Evolutionary conservation across 495 filamentous ascomycete species (phyloP).

Genomic region (Darksidea phi): DNA sequence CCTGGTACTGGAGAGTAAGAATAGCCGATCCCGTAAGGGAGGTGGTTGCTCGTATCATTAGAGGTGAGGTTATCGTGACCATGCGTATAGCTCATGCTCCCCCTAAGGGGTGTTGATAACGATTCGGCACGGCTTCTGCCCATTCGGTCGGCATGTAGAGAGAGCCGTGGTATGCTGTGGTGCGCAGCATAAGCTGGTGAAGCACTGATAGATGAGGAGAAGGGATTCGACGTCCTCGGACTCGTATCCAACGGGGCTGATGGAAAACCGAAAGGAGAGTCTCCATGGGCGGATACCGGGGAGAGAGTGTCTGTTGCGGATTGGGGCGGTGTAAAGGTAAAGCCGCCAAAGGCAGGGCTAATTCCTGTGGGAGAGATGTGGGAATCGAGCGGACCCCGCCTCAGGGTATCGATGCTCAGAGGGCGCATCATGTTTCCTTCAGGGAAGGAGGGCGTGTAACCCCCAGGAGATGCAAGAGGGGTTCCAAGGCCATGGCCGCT

Average conservation of each 20-base stretch:
- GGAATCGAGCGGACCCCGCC: slow-evolving; percentile 53
- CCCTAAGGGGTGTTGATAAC: slow-evolving; percentile 40
- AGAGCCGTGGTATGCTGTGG: slow-evolving; percentile 40
- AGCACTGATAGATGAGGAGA: slow-evolving; percentile 31
- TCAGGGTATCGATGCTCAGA: slow-evolving; percentile 60
- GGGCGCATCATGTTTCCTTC: slow-evolving; percentile 56
- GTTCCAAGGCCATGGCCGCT: slow-evolving; percentile 50
- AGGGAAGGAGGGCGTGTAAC: slow-evolving; percentile 50
- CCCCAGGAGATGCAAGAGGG: slow-evolving; percentile 55
- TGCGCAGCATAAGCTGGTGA: slow-evolving; percentile 35
- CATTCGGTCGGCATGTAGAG: slow-evolving; percentile 40
- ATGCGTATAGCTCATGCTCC: slow-evolving; percentile 44
- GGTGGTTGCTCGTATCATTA: slow-evolving; percentile 20
- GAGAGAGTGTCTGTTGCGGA: slow-evolving; percentile 45
- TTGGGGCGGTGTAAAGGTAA: slow-evolving; percentile 56
- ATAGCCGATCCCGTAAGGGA: slow-evolving; percentile 44
- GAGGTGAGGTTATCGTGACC: slow-evolving; percentile 23
- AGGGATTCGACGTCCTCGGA: slow-evolving; percentile 37
- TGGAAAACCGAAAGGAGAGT: slow-evolving; percentile 37
- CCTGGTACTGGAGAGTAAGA: slow-evolving; percentile 42
- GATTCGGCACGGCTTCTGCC: slow-evolving; percentile 36
- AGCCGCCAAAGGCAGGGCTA: slow-evolving; percentile 60
- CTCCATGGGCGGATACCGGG: slow-evolving; percentile 38
- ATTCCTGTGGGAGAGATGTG: slow-evolving; percentile 63
- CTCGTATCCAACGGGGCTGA: slow-evolving; percentile 25